phyloP scores from a whole-genome alignment of 1,284 basidiomycete species.

The Heterobasidion annosum region DNA sequence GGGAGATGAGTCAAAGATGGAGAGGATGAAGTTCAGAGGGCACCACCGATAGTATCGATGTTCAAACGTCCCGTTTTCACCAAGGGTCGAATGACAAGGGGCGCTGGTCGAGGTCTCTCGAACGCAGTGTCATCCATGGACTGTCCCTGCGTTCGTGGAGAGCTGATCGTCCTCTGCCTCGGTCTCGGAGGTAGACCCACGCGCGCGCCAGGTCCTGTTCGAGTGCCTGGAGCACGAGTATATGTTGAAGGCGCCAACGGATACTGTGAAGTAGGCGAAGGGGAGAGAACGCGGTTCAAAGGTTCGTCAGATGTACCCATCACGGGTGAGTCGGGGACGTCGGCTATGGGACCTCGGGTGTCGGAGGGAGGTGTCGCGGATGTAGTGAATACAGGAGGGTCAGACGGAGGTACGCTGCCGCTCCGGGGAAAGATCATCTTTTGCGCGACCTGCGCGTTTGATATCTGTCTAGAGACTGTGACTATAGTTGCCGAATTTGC shows the following conservation, averaged over 20 bases:
- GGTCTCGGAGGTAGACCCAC: neutral
- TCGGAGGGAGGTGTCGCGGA: neutral
- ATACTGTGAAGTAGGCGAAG: neutral
- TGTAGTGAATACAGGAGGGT: neutral
- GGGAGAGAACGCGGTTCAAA: neutral
- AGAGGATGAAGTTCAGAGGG: neutral
- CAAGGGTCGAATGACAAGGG: neutral
- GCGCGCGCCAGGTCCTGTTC: neutral
- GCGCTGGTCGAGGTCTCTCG: neutral
- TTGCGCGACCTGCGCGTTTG: conserved; percentile 13
- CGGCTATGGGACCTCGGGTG: neutral
- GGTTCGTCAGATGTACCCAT: neutral
- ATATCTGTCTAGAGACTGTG: conserved; percentile 8
- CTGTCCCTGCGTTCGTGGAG: neutral
- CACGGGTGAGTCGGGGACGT: neutral
- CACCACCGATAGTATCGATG: neutral
- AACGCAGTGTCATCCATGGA: neutral
- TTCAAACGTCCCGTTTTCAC: neutral
- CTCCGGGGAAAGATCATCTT: conserved; percentile 9
- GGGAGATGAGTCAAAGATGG: neutral
- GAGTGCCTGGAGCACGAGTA: neutral
- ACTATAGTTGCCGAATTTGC: conserved; percentile 8
- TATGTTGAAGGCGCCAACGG: neutral
- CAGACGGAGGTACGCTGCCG: conserved; percentile 3
- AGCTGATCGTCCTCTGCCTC: neutral